Conservation (phyloP, 768 basidiomycete species). For the Naganishia onofrii region DNA sequence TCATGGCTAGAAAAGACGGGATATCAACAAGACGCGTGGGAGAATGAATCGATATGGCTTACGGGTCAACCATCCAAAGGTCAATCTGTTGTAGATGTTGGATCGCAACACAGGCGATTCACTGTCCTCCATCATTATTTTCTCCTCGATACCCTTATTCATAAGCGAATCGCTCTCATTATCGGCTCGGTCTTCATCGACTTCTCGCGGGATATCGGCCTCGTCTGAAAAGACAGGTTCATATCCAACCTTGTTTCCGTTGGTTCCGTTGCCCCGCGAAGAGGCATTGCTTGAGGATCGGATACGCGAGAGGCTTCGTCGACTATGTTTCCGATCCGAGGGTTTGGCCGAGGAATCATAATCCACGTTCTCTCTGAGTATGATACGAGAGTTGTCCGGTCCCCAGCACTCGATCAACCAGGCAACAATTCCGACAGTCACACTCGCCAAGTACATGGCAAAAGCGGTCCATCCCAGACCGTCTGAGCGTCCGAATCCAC, state of each 20-base stretch:
- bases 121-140: constrained; percentile 40
- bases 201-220: constrained; percentile 42
- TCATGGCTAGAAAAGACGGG: constrained; percentile 35
- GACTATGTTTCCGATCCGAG: neutral
- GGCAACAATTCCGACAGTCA: constrained; percentile 55
- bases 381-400: constrained; percentile 57
- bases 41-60: constrained; percentile 53
- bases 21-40: neutral
- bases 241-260: constrained; percentile 27
- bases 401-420: constrained; percentile 70
- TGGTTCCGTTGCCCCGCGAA: neutral
- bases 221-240: constrained; percentile 33
- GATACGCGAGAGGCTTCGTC: constrained; percentile 37
- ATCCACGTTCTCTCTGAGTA: constrained; percentile 35
- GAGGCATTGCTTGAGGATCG: constrained; percentile 34
- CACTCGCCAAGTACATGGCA: constrained; percentile 41
- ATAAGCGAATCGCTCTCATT: constrained; percentile 26
- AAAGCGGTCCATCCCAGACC: constrained; percentile 24
- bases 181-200: constrained; percentile 38
- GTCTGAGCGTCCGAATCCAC: constrained; percentile 19
- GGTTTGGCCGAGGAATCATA: neutral
- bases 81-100: constrained; percentile 64
- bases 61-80: constrained; percentile 80
- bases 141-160: constrained; percentile 31
- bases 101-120: constrained; percentile 74